Evolutionary conservation across 148 eudicot genomes (phyloP), one percentile per base, ranked within the genome.

Genomic region (Amaranthus palmeri): DNA sequence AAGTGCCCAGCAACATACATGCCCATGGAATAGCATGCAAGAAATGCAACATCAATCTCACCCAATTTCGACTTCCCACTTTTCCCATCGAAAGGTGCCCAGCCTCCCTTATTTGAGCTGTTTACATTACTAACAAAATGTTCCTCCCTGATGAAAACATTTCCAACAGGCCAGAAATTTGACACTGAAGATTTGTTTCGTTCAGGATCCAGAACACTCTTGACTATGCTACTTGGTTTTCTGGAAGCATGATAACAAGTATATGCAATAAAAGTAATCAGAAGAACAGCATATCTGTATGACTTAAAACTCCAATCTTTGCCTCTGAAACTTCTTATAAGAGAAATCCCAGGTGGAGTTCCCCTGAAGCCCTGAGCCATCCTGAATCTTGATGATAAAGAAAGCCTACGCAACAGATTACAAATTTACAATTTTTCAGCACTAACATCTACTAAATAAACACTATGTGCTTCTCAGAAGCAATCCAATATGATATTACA

Each of bases 1-100:
- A 95, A 68, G 81, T 95, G 98, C 8, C 98, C 98, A 1, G 97
- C 97, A 50, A 86, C 84, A 76, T 89, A 95, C 98, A 95, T 91
- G 0, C 97, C 98, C 58, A 88, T 72, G 6, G 98, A 83, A 70
- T 95, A 95, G 77, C 87, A 86, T 10, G 88, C 87, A 4, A 95
- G 90, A 69, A 95, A 95, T 9, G 98, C 97, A 44, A 95, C 86
- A 69, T 95, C 98, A 75, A 91, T 87, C 71, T 87, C 97, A 4
- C 98, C 98, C 78, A 95, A 78, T 66, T 82, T 95, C 0, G 85
- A 84, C 0, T 92, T 86, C 54, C 98, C 98, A 17, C 81, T 86
- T 55, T 74, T 77, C 44, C 83, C 91, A 72, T 95, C 79, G 54
- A 95, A 95, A 47, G 98, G 98, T 3, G 79, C 88, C 98, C 98